Evolutionary conservation across 176 grass and related monocot species (phyloP).

Genomic region (Sorghum bicolor): Sorghum_bicolor_NCBIv3 NC_012873.2:51216001-51216500

Average conservation of each 20-base stretch:
- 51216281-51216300: too few species aligned
- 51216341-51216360: neutral
- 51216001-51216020: conserved; percentile 27
- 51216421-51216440: too few species aligned
- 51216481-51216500: too few species aligned
- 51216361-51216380: too few species aligned
- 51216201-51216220: neutral
- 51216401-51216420: too few species aligned
- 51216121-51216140: conserved; percentile 24
- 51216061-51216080: neutral
- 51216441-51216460: too few species aligned
- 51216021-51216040: neutral
- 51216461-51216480: neutral
- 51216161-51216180: neutral
- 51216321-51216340: neutral
- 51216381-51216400: too few species aligned
- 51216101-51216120: neutral
- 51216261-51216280: too few species aligned
- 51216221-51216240: neutral
- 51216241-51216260: neutral
- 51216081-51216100: neutral
- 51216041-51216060: neutral
- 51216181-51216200: neutral
- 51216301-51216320: neutral
- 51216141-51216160: conserved; percentile 23